These are phyloP conservation scores for Aspergillus sclerotialis DNA, from an alignment of 2,329 filamentous ascomycete genomes.

Conservation along the genomic window DNA sequence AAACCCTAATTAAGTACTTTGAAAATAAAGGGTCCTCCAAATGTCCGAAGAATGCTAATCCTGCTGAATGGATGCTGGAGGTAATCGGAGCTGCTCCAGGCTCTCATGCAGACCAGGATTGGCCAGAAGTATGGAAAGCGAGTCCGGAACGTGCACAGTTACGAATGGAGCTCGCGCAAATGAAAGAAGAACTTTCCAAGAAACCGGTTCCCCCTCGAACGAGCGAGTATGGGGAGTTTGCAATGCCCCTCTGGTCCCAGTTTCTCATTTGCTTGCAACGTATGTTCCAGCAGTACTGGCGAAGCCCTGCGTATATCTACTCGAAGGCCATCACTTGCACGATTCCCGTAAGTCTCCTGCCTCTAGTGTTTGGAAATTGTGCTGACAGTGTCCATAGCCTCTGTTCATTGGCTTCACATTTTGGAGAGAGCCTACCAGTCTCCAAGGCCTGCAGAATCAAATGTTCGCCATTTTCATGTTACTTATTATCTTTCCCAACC, in stretches of 20 bases:
- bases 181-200: conserved; percentile 21
- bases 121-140: conserved; percentile 55
- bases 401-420: conserved; percentile 81
- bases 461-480: conserved; percentile 85
- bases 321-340: conserved; percentile 64
- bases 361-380: conserved; percentile 23
- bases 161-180: conserved; percentile 42
- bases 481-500: conserved; percentile 63
- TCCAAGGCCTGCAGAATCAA: conserved; percentile 80
- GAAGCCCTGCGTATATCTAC: conserved; percentile 80
- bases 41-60: conserved; percentile 58
- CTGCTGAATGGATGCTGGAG: conserved; percentile 60
- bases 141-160: conserved; percentile 45
- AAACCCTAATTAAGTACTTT: conserved; percentile 55
- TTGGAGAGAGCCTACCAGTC: conserved; percentile 62
- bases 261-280: conserved; percentile 61
- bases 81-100: conserved; percentile 53
- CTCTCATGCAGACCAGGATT: conserved; percentile 53
- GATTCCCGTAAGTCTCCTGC: conserved; percentile 56
- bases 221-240: conserved; percentile 66
- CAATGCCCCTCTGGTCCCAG: conserved; percentile 63
- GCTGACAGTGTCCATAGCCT: conserved; percentile 40
- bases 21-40: conserved; percentile 52
- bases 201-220: conserved; percentile 31
- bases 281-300: conserved; percentile 86